Evolutionary conservation across 805 yeast genomes (phyloP), one percentile per base, ranked within the genome.

Genomic region (Yamadazyma laniorum): DNA sequence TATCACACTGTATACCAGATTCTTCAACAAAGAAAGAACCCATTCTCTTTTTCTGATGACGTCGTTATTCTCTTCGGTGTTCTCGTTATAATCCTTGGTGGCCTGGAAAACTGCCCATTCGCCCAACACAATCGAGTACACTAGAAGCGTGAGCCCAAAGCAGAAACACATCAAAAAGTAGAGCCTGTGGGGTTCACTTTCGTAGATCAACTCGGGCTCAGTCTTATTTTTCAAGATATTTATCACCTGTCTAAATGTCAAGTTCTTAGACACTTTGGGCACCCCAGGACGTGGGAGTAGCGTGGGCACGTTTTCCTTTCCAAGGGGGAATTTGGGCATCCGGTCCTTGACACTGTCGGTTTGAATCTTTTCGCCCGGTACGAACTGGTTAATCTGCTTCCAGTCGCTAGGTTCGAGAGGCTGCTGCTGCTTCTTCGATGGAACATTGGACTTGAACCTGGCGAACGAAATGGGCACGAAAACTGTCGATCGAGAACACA

Each of bases 121-220:
- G 5, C 72, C 54, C 43, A 80, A 68, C 3, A 75, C 77, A 33
- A 82, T 56, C 5, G 84, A 85, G 56, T 86, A 86, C n/a, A 82
- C 69, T 2, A 83, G 67, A 49, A 83, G 77, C 8, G 82, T 79
- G 26, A 85, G 62, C 0, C 89, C 86, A 52, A 82, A 70, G 31
- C 85, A 78, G 44, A 80, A 77, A 54, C 85, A 76, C 15, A 79
- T 74, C 8, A 85, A 63, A 56, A 85, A 86, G 58, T 85, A 87
- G 22, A 85, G 66, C 40, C 84, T 67, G 55, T 87, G 95, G 0
- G 93, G 85, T 59, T 87, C 95, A 18, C 89, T 79, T 65, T 85
- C 91, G 59, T 86, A 87, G 30, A 86, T 71, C 37, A 86, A 65
- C 52, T 85, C 95, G 1, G 91, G 91, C 33, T 74, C 71, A 9